Evolutionary conservation across 345 rosid genomes (phyloP).

Genomic region (Lenwebbia sp.): DNA sequence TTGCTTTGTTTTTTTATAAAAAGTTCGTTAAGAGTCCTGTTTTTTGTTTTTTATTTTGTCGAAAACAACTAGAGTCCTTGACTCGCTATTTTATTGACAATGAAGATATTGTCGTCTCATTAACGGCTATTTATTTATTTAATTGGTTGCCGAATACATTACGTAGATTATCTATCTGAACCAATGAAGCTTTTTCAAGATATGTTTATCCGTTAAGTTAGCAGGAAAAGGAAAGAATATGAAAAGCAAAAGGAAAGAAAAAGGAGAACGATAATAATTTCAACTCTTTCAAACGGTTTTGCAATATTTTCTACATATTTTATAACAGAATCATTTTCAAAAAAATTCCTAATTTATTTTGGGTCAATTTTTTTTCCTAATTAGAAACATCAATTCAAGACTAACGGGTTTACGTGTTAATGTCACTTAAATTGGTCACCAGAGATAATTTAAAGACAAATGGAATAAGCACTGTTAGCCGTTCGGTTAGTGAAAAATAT

Average conservation of each 20-base stretch:
- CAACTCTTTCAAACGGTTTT: no score
- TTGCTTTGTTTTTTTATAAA: neutral
- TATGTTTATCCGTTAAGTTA: neutral
- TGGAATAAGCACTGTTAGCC: no score
- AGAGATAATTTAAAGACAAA: no score
- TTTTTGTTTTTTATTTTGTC: no score
- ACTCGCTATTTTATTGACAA: neutral
- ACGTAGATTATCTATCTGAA: neutral
- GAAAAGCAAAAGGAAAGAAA: neutral
- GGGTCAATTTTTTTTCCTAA: no score
- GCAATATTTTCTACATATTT: no score
- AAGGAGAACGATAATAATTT: neutral
- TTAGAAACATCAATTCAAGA: no score
- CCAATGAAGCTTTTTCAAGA: neutral
- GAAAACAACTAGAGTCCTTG: neutral
- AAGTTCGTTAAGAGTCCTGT: neutral
- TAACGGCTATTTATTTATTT: neutral
- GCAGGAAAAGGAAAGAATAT: neutral
- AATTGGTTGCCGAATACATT: neutral
- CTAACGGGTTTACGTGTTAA: no score
- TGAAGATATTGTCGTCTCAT: neutral
- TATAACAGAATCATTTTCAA: no score
- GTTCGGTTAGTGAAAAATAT: no score
- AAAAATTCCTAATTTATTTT: no score
- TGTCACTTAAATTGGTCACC: no score